phyloP scores from a whole-genome alignment of 208 protist genomes.

The Angomonas desouzai region DNA sequence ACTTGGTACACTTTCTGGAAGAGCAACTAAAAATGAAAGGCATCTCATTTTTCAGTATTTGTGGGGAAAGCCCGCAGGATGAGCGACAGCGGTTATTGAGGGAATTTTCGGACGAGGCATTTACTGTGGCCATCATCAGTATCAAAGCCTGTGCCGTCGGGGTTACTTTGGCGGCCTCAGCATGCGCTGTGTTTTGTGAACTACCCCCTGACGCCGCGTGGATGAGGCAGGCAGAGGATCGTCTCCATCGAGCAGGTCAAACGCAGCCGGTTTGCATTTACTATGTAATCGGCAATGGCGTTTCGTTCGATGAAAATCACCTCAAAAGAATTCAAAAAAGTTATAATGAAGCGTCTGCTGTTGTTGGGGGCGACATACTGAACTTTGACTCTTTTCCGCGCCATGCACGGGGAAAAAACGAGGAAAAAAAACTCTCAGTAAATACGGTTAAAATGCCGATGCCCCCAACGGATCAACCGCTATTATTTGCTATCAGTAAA shows the following conservation, averaged over 20 bases:
- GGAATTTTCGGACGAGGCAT: conserved; percentile 36
- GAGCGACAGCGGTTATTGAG: conserved; percentile 30
- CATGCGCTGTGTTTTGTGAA: conserved; percentile 80
- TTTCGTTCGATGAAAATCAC: conserved; percentile 51
- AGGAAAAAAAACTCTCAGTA: neutral
- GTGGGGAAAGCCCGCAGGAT: conserved; percentile 41
- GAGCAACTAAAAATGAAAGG: conserved; percentile 21
- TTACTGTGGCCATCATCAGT: conserved; percentile 57
- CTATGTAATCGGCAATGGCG: conserved; percentile 64
- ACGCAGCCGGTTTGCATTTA: conserved; percentile 38
- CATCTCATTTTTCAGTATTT: conserved; percentile 47
- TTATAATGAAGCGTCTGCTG: neutral
- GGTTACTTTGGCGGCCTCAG: conserved; percentile 59
- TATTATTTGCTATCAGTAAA: conserved; percentile 51
- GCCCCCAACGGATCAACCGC: neutral
- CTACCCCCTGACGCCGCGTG: conserved; percentile 70
- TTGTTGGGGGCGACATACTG: neutral
- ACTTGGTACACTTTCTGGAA: conserved; percentile 43
- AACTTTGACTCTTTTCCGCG: neutral
- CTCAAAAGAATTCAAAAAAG: conserved; percentile 23
- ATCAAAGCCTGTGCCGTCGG: conserved; percentile 78
- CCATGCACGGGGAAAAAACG: neutral
- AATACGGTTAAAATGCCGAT: neutral
- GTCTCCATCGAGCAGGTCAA: conserved; percentile 76
- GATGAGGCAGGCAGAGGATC: conserved; percentile 82